phyloP scores from a whole-genome alignment of 2,329 filamentous ascomycete genomes.

The Verticillium zaregamsianum region DNA sequence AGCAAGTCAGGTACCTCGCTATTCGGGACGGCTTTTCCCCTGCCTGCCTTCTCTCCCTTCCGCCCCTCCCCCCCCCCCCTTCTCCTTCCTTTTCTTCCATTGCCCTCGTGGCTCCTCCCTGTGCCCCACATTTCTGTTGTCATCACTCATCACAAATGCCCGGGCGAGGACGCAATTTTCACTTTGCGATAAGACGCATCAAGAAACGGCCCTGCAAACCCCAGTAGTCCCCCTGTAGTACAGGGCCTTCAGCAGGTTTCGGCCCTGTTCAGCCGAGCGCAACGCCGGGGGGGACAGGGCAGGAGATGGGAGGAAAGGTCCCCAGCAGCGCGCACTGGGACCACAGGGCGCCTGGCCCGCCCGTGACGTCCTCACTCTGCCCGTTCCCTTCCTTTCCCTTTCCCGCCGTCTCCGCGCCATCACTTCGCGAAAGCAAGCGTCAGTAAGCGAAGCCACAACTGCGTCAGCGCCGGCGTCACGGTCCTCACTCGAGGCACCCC shows the following conservation, averaged over 20 bases:
- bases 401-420: not conserved
- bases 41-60: not conserved
- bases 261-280: not conserved
- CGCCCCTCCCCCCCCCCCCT: not conserved
- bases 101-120: not conserved
- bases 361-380: not conserved
- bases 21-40: not conserved
- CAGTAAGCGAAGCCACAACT: not conserved
- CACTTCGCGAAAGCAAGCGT: not conserved
- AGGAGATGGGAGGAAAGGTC: no score
- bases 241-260: slow-evolving; percentile 1
- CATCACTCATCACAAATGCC: not conserved
- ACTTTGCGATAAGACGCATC: not conserved
- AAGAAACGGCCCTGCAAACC: not conserved
- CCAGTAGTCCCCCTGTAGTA: not conserved
- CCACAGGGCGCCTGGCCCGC: not conserved
- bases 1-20: not conserved
- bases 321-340: not conserved
- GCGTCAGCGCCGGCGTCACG: not conserved
- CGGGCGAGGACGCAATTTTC: not conserved
- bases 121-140: not conserved
- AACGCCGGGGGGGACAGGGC: not conserved
- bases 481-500: not conserved
- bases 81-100: not conserved
- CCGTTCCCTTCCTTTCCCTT: not conserved